A percentile compares a stretch with the other conserved stretches of the same genome.
Conservation (phyloP, 495 filamentous ascomycete genomes). For the Lentithecium fluviatile region DNA sequence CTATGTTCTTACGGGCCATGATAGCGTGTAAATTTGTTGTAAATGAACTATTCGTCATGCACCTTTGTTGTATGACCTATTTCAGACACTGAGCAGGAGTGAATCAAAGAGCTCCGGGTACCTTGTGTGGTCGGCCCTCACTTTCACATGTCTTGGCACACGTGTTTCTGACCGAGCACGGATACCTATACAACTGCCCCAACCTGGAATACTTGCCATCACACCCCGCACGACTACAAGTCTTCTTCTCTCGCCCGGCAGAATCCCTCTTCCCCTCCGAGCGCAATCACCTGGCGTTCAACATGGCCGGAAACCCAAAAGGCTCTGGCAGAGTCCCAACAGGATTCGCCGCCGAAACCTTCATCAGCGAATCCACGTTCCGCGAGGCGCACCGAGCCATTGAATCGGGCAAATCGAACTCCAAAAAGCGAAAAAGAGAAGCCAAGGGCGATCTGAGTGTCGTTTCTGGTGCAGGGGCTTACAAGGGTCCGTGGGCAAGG, state of each 20-base stretch:
- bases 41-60: conserved; percentile 4
- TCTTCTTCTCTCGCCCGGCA: not conserved
- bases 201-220: not conserved
- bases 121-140: too few species aligned
- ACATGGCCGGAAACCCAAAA: conserved; percentile 51
- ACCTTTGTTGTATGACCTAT: too few species aligned
- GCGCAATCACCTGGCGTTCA: too few species aligned
- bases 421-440: conserved; percentile 75
- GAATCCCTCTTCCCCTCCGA: not conserved
- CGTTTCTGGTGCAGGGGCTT: conserved; percentile 80
- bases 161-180: too few species aligned
- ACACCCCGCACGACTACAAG: not conserved
- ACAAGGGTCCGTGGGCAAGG: conserved; percentile 90
- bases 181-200: not conserved
- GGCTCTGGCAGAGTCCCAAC: conserved; percentile 84
- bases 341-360: conserved; percentile 81
- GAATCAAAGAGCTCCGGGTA: too few species aligned
- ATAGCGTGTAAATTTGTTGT: conserved; percentile 26
- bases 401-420: conserved; percentile 56
- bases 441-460: conserved; percentile 78
- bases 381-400: conserved; percentile 49
- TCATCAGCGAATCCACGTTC: conserved; percentile 87
- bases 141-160: too few species aligned
- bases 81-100: not conserved
- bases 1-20: conserved; percentile 18